phyloP scores from a whole-genome alignment of 2,329 filamentous ascomycete species.

The Beauveria rudraprayagi region DNA sequence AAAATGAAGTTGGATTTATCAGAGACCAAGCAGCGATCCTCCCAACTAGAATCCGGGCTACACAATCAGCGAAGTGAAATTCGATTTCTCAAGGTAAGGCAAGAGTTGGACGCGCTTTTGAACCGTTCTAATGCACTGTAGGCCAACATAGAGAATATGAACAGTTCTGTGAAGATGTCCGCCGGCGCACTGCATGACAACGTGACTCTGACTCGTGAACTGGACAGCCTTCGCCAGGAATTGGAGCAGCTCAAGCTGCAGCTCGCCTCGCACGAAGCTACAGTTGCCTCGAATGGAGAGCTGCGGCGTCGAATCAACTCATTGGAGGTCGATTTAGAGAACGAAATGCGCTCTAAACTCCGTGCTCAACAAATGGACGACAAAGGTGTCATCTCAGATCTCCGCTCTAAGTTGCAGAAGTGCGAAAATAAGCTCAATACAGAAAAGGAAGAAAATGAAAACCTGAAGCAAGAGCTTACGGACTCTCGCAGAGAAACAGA shows the following conservation, averaged over 20 bases:
- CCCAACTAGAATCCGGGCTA: slow-evolving; percentile 38
- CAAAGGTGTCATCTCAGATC: slow-evolving; percentile 24
- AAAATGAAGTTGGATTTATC: slow-evolving; percentile 33
- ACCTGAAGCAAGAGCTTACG: slow-evolving; percentile 39
- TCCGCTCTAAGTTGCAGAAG: slow-evolving; percentile 28
- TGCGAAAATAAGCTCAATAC: slow-evolving; percentile 28
- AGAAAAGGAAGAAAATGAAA: slow-evolving; percentile 40
- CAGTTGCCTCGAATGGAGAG: slow-evolving; percentile 70
- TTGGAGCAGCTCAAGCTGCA: slow-evolving; percentile 49
- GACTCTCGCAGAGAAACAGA: slow-evolving; percentile 56
- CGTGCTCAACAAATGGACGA: slow-evolving; percentile 23
- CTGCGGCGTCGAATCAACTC: slow-evolving; percentile 71
- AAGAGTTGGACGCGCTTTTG: too few relatives aligned
- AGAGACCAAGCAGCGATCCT: slow-evolving; percentile 32
- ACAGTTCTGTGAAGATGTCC: slow-evolving; percentile 59
- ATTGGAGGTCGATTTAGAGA: slow-evolving; percentile 73
- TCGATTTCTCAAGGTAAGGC: slow-evolving; percentile 38
- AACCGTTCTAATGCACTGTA: slow-evolving; percentile 25
- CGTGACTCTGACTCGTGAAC: slow-evolving; percentile 42
- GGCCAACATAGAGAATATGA: slow-evolving; percentile 65
- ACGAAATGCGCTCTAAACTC: slow-evolving; percentile 48
- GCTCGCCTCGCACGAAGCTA: slow-evolving; percentile 52
- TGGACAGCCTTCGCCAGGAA: slow-evolving; percentile 46
- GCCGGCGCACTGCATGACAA: slow-evolving; percentile 58
- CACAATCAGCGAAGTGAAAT: slow-evolving; percentile 42